phyloP scores from a whole-genome alignment of 495 filamentous ascomycete genomes.

The Penicillium taxi region DNA sequence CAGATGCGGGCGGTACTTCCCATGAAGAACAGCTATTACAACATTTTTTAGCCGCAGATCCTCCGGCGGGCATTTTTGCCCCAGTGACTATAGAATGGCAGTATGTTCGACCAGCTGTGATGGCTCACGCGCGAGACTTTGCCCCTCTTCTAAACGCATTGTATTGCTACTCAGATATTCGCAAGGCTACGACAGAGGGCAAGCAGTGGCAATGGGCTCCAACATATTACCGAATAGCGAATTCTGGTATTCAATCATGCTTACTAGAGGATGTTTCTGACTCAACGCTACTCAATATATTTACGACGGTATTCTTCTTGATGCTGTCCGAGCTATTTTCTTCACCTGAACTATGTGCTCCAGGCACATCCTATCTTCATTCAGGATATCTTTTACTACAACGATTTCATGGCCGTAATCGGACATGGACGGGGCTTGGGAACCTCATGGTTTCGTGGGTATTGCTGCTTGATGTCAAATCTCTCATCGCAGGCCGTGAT shows the following conservation, averaged over 20 bases:
- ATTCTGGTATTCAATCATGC: conserved; percentile 28
- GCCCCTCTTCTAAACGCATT: conserved; percentile 25
- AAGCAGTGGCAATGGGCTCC: conserved; percentile 27
- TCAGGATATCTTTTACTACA: conserved; percentile 30
- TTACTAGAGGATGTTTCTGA: conserved; percentile 24
- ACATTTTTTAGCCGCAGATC: conserved; percentile 25
- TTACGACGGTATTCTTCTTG: conserved; percentile 28
- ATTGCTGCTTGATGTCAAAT: conserved; percentile 33
- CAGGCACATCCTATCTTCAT: conserved; percentile 29
- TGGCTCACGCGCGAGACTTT: conserved; percentile 21
- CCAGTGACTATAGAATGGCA: conserved; percentile 31
- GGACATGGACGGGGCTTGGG: conserved; percentile 24
- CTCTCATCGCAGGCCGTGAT: conserved; percentile 35
- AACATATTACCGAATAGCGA: conserved; percentile 27
- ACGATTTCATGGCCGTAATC: conserved; percentile 25
- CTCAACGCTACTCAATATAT: conserved; percentile 19
- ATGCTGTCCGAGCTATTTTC: conserved; percentile 36
- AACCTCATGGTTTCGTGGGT: conserved; percentile 30
- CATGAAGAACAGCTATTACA: conserved; percentile 31
- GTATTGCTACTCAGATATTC: conserved; percentile 33
- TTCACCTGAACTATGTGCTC: conserved; percentile 19
- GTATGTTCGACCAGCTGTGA: conserved; percentile 22
- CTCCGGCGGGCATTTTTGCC: conserved; percentile 32
- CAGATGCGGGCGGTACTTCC: conserved; percentile 12
- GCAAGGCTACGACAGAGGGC: conserved; percentile 24